phyloP scores from a whole-genome alignment of 768 basidiomycete species.

The Rhizopogon rudus region DNA sequence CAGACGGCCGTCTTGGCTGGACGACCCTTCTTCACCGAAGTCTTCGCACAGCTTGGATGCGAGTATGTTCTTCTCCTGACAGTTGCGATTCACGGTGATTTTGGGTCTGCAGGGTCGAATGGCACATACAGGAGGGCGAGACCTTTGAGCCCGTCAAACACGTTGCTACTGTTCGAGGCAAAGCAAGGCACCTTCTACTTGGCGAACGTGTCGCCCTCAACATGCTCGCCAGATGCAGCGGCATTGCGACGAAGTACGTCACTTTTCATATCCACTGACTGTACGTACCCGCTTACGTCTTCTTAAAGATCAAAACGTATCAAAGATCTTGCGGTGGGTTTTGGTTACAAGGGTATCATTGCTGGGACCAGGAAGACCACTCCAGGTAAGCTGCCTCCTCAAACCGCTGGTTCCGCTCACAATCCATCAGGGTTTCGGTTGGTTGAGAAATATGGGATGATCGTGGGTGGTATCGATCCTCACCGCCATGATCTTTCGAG shows the following conservation, averaged over 20 bases:
- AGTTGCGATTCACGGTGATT: background rate
- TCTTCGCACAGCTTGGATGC: constrained; percentile 88
- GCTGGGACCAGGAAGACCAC: constrained; percentile 98
- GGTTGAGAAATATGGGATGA: constrained; percentile 98
- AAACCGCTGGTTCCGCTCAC: constrained; percentile 5
- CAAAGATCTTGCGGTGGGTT: constrained; percentile 69
- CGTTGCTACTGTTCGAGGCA: constrained; percentile 88
- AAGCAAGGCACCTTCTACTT: constrained; percentile 80
- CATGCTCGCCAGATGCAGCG: constrained; percentile 90
- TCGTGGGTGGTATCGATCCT: constrained; percentile 93
- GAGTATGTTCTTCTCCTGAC: constrained; percentile 50
- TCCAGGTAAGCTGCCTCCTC: constrained; percentile 46
- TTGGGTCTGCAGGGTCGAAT: constrained; percentile 66
- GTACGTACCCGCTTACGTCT: background rate
- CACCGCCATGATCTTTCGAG: constrained; percentile 96
- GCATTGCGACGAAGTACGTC: constrained; percentile 89
- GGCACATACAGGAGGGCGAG: constrained; percentile 87
- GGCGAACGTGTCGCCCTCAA: constrained; percentile 94
- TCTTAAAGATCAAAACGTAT: constrained; percentile 70
- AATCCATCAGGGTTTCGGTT: constrained; percentile 73
- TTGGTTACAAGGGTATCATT: constrained; percentile 82
- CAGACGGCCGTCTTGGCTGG: constrained; percentile 81
- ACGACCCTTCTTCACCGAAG: constrained; percentile 91
- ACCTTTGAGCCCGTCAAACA: constrained; percentile 75
- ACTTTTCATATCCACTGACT: background rate